Percentiles rank a stretch among this genome's conserved stretches.
Conservation (phyloP, 306 rosid species). For the Quercus variabilis region DNA sequence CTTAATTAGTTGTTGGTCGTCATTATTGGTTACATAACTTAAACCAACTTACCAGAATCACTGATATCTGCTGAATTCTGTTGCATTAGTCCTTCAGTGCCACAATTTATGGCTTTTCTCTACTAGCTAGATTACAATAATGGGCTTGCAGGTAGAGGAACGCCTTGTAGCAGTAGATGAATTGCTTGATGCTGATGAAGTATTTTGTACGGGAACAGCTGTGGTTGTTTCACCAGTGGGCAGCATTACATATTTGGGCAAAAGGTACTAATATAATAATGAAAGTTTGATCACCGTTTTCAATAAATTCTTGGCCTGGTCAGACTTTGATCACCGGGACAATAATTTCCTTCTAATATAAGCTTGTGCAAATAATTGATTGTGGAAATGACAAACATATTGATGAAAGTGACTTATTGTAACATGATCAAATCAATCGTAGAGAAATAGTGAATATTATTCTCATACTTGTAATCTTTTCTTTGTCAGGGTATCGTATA, state of each 20-base stretch:
- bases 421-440: neutral
- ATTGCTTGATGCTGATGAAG: conserved; percentile 90
- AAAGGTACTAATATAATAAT: conserved; percentile 37
- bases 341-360: neutral
- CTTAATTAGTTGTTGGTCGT: neutral
- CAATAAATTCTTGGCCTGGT: neutral
- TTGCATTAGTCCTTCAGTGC: neutral
- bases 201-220: conserved; percentile 95
- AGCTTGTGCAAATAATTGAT: neutral
- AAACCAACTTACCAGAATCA: neutral
- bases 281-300: neutral
- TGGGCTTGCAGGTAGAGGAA: conserved; percentile 80
- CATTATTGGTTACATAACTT: neutral
- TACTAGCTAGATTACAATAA: neutral
- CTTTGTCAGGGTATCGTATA: conserved; percentile 59
- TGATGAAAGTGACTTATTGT: neutral
- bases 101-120: neutral
- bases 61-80: neutral
- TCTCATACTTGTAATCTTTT: conserved; percentile 3
- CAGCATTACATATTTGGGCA: conserved; percentile 72
- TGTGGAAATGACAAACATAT: neutral
- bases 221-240: conserved; percentile 98
- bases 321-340: neutral
- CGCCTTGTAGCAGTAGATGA: conserved; percentile 83
- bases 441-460: neutral